Evolutionary conservation across 2,329 filamentous ascomycete genomes (phyloP).

Genomic region (Byssoonygena ceratinophila): DNA sequence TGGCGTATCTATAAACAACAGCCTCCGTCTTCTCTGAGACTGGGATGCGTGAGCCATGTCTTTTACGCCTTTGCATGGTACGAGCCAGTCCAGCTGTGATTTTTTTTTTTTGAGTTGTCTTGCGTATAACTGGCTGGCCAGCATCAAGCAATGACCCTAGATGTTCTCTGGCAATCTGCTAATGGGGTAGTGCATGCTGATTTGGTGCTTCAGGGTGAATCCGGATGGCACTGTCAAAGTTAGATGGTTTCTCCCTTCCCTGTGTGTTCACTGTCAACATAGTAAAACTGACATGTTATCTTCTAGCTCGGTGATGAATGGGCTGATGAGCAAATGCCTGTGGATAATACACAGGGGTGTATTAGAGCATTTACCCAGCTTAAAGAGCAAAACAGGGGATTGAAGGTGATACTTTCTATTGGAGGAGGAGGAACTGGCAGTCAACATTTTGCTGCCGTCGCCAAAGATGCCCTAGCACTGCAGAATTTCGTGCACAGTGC

Average conservation of each 20-base stretch:
- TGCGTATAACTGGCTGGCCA: too few relatives aligned
- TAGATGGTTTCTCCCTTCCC: conserved; percentile 31
- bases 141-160: too few relatives aligned
- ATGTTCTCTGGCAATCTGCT: too few relatives aligned
- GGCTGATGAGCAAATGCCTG: conserved; percentile 61
- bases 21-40: conserved; percentile 62
- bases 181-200: conserved; percentile 3
- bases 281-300: too few relatives aligned
- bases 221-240: conserved; percentile 66
- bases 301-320: conserved; percentile 67
- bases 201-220: conserved; percentile 45
- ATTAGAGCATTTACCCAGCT: conserved; percentile 62
- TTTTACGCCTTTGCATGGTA: conserved; percentile 71
- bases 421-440: conserved; percentile 56
- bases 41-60: conserved; percentile 66
- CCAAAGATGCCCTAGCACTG: conserved; percentile 48
- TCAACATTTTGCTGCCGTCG: conserved; percentile 57
- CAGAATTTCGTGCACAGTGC: conserved; percentile 63
- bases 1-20: conserved; percentile 61
- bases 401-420: conserved; percentile 67
- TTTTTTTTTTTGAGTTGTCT: background rate
- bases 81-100: conserved; percentile 1
- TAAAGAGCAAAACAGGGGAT: conserved; percentile 58
- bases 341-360: conserved; percentile 61
- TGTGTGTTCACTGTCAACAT: too few relatives aligned